phyloP scores from a whole-genome alignment of 2,329 filamentous ascomycete species.

The Hansfordia pulvinata region DNA sequence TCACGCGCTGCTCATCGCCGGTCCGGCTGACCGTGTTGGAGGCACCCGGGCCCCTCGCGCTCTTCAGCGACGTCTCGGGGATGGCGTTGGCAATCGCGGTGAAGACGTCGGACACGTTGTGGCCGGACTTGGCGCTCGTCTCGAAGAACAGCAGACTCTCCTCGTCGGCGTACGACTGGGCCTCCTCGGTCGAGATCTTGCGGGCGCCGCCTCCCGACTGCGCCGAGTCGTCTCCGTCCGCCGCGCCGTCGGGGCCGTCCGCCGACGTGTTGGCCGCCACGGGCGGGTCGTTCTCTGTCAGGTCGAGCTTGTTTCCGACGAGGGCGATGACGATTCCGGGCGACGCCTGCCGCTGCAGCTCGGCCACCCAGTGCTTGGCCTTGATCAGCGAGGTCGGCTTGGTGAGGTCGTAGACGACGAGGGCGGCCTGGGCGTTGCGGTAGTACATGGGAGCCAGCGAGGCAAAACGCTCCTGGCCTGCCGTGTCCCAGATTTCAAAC shows the following conservation, averaged over 20 bases:
- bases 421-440: slow-evolving; percentile 91
- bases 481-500: slow-evolving; percentile 97
- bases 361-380: slow-evolving; percentile 97
- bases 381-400: slow-evolving; percentile 92
- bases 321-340: slow-evolving; percentile 95
- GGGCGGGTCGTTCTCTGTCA: too few species aligned
- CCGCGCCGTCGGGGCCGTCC: slow-evolving; percentile 39
- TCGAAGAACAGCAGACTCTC: slow-evolving; percentile 93
- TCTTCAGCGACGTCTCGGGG: slow-evolving; percentile 92
- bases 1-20: slow-evolving; percentile 64
- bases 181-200: slow-evolving; percentile 84
- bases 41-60: slow-evolving; percentile 57
- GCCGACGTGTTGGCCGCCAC: too few species aligned
- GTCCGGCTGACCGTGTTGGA: slow-evolving; percentile 43
- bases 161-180: slow-evolving; percentile 86
- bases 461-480: slow-evolving; percentile 93
- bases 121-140: slow-evolving; percentile 91
- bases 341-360: slow-evolving; percentile 89
- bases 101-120: slow-evolving; percentile 91
- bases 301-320: slow-evolving; percentile 92
- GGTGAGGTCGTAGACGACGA: slow-evolving; percentile 97
- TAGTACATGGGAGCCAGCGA: slow-evolving; percentile 99
- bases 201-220: slow-evolving; percentile 73
- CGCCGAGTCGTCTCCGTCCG: slow-evolving; percentile 39
- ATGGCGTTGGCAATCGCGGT: slow-evolving; percentile 97